phyloP scores from a whole-genome alignment of 2,329 filamentous ascomycete genomes.

The Aspergillus calidoustus region DNA sequence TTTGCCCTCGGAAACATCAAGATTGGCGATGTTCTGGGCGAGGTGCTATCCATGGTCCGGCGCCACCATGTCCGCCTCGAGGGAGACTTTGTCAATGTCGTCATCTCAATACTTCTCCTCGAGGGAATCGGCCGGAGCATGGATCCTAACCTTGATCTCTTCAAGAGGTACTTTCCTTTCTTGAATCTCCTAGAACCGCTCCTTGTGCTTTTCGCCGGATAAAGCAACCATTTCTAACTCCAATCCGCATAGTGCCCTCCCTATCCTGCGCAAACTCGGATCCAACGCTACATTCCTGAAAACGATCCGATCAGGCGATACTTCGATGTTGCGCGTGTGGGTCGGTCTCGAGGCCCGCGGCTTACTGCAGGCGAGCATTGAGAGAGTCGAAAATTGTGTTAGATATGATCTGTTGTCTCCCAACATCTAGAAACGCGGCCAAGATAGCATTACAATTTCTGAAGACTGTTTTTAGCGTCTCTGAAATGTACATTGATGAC shows the following conservation, averaged over 20 bases:
- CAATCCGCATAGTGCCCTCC: conserved; percentile 69
- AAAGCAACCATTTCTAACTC: neutral
- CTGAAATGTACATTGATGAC: too few relatives aligned
- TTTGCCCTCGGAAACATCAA: conserved; percentile 92
- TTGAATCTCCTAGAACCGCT: neutral
- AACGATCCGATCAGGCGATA: conserved; percentile 73
- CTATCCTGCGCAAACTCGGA: conserved; percentile 86
- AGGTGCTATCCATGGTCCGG: conserved; percentile 90
- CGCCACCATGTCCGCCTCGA: conserved; percentile 91
- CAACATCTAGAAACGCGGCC: conserved; percentile 65
- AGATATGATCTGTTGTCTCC: conserved; percentile 88
- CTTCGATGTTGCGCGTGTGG: conserved; percentile 89
- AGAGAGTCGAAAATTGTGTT: conserved; percentile 87
- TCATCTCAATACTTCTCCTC: conserved; percentile 88
- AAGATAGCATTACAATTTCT: neutral
- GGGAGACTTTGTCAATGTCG: conserved; percentile 97
- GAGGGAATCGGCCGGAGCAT: conserved; percentile 91
- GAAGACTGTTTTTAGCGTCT: neutral
- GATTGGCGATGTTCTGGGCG: conserved; percentile 91
- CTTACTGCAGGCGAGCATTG: conserved; percentile 87
- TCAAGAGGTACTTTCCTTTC: conserved; percentile 62
- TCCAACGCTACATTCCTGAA: conserved; percentile 59
- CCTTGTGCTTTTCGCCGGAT: too few relatives aligned
- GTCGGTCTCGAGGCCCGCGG: conserved; percentile 84
- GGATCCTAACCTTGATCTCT: conserved; percentile 84